Conservation (phyloP, 441 rosid species). For the Adansonia grandidieri region DNA sequence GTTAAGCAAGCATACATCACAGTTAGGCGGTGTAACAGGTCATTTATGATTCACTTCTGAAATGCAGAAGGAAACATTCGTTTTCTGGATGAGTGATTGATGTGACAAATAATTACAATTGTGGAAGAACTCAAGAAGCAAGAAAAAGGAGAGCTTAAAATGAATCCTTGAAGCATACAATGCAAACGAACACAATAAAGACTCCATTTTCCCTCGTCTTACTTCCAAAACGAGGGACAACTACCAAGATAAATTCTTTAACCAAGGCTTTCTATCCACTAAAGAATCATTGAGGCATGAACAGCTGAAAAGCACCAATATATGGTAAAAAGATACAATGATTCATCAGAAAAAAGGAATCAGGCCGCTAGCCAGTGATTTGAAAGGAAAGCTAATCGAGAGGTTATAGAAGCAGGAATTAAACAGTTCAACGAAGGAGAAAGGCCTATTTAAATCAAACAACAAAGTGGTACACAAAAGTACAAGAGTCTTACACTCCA, state of each 20-base stretch:
- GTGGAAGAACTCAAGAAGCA: background rate
- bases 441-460: background rate
- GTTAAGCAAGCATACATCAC: conserved; percentile 31
- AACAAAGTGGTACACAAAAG: background rate
- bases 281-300: background rate
- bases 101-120: background rate
- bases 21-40: background rate
- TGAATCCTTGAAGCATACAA: background rate
- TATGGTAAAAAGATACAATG: background rate
- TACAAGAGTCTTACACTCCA: conserved; percentile 65
- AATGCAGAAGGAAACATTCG: conserved; percentile 3
- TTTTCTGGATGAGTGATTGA: background rate
- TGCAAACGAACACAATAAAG: background rate
- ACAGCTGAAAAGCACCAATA: background rate
- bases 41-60: background rate
- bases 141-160: conserved; percentile 4
- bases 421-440: background rate
- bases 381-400: background rate
- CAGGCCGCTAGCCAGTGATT: background rate
- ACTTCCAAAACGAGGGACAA: background rate
- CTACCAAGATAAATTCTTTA: background rate
- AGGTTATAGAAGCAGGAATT: background rate
- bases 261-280: background rate
- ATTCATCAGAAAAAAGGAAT: conserved; percentile 12
- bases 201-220: background rate